A percentile compares a stretch with the other conserved stretches of the same genome.
These are phyloP conservation scores for Rhodotorula kratochvilovae DNA, from an alignment of 768 basidiomycete species.

Conservation along the genomic window DNA sequence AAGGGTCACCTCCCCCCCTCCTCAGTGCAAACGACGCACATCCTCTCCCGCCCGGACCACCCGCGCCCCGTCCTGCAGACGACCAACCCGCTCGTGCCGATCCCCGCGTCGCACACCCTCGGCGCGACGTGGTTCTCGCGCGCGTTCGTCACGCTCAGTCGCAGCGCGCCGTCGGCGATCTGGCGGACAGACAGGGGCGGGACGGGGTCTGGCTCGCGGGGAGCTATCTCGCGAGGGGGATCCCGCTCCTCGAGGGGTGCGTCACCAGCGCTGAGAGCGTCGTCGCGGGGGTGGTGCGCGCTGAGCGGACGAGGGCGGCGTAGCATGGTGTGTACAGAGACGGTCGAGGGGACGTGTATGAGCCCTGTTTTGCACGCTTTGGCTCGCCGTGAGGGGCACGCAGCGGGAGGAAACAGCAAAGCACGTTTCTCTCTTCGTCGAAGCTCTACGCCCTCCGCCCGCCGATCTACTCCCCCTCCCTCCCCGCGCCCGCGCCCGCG, in stretches of 20 bases:
- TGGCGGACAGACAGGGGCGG: not conserved
- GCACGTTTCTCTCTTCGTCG: too few species aligned
- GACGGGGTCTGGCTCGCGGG: slow-evolving; percentile 66
- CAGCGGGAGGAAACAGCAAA: too few species aligned
- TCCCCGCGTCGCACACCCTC: slow-evolving; percentile 54
- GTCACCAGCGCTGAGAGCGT: slow-evolving; percentile 66
- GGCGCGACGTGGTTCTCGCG: slow-evolving; percentile 62
- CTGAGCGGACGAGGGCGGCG: not conserved
- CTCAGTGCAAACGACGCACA: slow-evolving; percentile 70
- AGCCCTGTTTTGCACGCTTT: too few species aligned
- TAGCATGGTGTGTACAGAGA: too few species aligned
- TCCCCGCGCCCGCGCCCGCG: too few species aligned
- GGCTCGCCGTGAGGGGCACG: too few species aligned
- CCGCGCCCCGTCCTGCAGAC: slow-evolving; percentile 58
- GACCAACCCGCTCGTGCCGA: slow-evolving; percentile 65
- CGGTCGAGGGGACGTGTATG: too few species aligned
- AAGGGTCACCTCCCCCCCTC: slow-evolving; percentile 47
- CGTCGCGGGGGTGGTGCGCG: slow-evolving; percentile 39
- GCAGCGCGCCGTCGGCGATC: slow-evolving; percentile 53
- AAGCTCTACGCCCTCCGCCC: too few species aligned
- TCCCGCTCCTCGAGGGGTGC: slow-evolving; percentile 74
- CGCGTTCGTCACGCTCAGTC: slow-evolving; percentile 57
- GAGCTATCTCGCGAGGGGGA: slow-evolving; percentile 65
- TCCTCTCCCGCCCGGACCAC: slow-evolving; percentile 49
- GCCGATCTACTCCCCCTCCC: too few species aligned